phyloP scores from a whole-genome alignment of 225 moss, liverwort and hornwort species.

The Marchantia polymorpha region DNA sequence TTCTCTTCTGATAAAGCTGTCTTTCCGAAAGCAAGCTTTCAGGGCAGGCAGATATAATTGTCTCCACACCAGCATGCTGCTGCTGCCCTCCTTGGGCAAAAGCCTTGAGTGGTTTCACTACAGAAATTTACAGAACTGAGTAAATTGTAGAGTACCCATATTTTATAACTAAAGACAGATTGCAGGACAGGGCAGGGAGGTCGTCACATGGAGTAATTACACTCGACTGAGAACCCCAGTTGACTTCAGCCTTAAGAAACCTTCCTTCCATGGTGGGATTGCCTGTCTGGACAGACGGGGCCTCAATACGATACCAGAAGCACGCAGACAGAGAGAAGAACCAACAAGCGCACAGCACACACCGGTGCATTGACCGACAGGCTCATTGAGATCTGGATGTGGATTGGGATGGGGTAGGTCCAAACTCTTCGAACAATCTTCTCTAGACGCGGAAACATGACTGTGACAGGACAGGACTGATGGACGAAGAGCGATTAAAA shows the following conservation, averaged over 20 bases:
- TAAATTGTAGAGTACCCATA: background rate
- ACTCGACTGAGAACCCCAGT: background rate
- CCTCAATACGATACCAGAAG: conserved; percentile 12
- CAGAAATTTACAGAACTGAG: conserved; percentile 11
- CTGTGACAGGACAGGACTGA: conserved; percentile 2
- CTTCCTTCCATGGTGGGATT: conserved; percentile 5
- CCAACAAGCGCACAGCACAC: conserved; percentile 10
- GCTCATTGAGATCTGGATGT: background rate
- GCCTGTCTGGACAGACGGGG: background rate
- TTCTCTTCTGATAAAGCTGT: background rate
- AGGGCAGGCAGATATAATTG: background rate
- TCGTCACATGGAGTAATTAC: conserved; percentile 6
- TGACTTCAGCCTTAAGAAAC: conserved; percentile 5
- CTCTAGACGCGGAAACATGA: conserved; percentile 10
- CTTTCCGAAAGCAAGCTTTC: background rate
- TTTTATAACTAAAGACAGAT: background rate
- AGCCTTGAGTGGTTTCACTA: conserved; percentile 3
- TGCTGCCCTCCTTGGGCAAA: conserved; percentile 10
- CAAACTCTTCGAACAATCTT: background rate
- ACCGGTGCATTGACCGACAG: conserved; percentile 1
- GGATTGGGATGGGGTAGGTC: background rate
- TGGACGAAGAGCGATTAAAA: conserved; percentile 8
- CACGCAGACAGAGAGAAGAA: conserved; percentile 9
- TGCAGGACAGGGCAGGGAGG: background rate
- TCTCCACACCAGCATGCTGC: background rate